Evolutionary conservation across 2,329 filamentous ascomycete species (phyloP).

Genomic region (Bisporella sp.): DNA sequence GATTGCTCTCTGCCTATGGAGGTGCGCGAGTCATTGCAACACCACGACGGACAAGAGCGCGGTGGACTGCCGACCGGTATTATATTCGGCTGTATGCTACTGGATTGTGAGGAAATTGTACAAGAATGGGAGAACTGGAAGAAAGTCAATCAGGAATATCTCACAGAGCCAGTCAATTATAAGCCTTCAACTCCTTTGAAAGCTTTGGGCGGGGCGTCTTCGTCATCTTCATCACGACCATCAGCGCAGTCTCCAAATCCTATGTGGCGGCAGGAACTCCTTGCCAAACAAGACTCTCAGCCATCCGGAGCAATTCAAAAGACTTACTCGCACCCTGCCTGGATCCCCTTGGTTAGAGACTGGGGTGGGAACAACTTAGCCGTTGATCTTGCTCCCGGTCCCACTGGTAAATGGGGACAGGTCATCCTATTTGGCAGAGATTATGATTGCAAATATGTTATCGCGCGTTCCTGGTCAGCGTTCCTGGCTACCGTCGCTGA

Average conservation of each 20-base stretch:
- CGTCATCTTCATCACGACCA: conserved; percentile 60
- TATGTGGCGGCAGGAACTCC: conserved; percentile 79
- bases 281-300: conserved; percentile 79
- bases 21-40: conserved; percentile 80
- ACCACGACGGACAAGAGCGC: conserved; percentile 96
- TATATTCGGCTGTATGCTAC: conserved; percentile 87
- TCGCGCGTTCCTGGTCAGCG: conserved; percentile 84
- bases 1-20: conserved; percentile 92
- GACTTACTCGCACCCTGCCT: conserved; percentile 85
- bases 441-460: conserved; percentile 97
- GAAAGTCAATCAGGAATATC: conserved; percentile 82
- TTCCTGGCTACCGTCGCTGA: conserved; percentile 85
- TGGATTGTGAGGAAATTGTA: conserved; percentile 96
- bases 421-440: conserved; percentile 95
- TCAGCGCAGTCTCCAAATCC: conserved; percentile 47
- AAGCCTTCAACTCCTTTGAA: conserved; percentile 62
- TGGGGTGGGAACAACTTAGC: conserved; percentile 99
- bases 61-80: conserved; percentile 86
- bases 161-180: conserved; percentile 43
- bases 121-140: conserved; percentile 98
- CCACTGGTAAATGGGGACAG: conserved; percentile 88
- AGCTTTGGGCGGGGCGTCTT: conserved; percentile 56
- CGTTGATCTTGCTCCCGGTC: conserved; percentile 85
- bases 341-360: conserved; percentile 93
- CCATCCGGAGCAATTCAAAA: conserved; percentile 83